Evolutionary conservation across 768 basidiomycete species (phyloP).

Genomic region (Psilocybe subaeruginosa): DNA sequence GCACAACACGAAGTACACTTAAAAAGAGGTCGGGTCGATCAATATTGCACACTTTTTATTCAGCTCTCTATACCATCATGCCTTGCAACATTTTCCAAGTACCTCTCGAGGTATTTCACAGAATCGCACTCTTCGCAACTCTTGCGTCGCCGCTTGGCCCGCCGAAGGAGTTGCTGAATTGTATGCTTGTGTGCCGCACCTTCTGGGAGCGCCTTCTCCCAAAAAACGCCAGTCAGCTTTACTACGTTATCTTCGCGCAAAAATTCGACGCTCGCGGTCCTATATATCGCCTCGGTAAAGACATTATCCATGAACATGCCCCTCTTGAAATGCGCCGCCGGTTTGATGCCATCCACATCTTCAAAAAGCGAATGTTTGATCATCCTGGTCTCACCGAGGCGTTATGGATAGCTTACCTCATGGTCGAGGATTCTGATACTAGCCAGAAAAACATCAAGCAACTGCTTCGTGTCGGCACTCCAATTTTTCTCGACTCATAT

Average conservation of each 20-base stretch:
- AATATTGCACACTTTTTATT: conserved; percentile 4
- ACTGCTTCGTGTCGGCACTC: conserved; percentile 45
- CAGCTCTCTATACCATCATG: conserved; percentile 28
- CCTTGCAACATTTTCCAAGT: conserved; percentile 30
- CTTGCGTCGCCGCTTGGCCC: conserved; percentile 32
- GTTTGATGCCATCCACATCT: conserved; percentile 44
- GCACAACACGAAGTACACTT: conserved; percentile 6
- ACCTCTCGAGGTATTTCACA: conserved; percentile 37
- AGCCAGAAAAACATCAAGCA: conserved; percentile 49
- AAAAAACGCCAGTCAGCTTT: conserved; percentile 31
- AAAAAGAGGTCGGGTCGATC: conserved; percentile 9
- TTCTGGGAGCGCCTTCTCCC: conserved; percentile 29
- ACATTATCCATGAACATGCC: conserved; percentile 32
- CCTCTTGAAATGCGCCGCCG: conserved; percentile 50
- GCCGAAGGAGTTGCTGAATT: conserved; percentile 31
- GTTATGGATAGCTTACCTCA: conserved; percentile 56
- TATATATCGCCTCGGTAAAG: conserved; percentile 35
- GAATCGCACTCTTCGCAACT: conserved; percentile 35
- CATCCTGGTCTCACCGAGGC: conserved; percentile 42
- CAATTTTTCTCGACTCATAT: conserved; percentile 40
- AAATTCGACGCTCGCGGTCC: conserved; percentile 53
- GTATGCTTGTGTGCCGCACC: conserved; percentile 36
- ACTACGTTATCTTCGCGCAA: conserved; percentile 42
- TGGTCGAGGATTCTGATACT: conserved; percentile 58
- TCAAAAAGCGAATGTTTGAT: conserved; percentile 40